Base-by-base conservation (phyloP, 768 basidiomycete species). In the Amanita phalloides region DNA sequence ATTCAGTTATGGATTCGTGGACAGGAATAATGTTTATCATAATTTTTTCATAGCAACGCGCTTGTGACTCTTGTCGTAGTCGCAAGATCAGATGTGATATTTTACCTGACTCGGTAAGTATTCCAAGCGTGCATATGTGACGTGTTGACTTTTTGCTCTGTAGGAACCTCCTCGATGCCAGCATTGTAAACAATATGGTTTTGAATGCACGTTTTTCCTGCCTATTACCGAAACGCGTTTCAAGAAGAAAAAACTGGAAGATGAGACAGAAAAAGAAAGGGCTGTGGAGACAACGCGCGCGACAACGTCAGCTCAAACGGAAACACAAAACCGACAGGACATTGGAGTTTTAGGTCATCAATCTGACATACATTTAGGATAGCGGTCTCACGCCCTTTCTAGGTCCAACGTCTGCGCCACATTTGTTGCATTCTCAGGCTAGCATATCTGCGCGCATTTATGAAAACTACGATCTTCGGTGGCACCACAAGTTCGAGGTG, bases 141-240 rank as follows among this genome's bases (percentile, higher is more conserved):
- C 30, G 45, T 30, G 9, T 32, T 51, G n/a, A 53, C 47, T 43
- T 45, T 25, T 47, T 53, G 46, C 10, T 36, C 21, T 36, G 9
- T 46, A 73, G 59, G 86, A 90, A 2, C 86, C 88, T 0, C 82
- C 87, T 14, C 62, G 87, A 45, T 97, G 93, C 63, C 87, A 92
- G 59, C 94, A 97, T 65, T 98, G 95, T 77, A 89, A 90, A 62
- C 90, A 92, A 63, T 91, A 92, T 60, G 78, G 80, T 41, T 90
- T 93, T 58, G 91, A 95, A 57, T 96, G 95, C 65, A 96, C 94
- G 4, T 96, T 94, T 70, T 95, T 96, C 74, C 81, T 98, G 10
- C 96, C 96, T 37, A 99, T 99, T 59, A 91, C 95, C 8, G 96
- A 98, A 67, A 99, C 96, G 0, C 84, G 96, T 17, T 99, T 97